phyloP scores from a whole-genome alignment of 129 eudicot species.

The carrot (Daucus carota) region DH1_v3.0 NC_030389.2:11005001-11005500 shows the following conservation, averaged over 20 bases:
- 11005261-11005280: constrained; percentile 58
- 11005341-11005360: constrained; percentile 32
- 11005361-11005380: constrained; percentile 65
- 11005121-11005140: not conserved
- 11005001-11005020: not conserved
- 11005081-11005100: not conserved
- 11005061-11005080: no score
- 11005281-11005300: constrained; percentile 32
- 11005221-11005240: constrained; percentile 78
- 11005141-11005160: not conserved
- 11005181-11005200: constrained; percentile 80
- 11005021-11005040: not conserved
- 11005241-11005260: constrained; percentile 77
- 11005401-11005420: constrained; percentile 45
- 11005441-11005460: constrained; percentile 35
- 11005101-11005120: not conserved
- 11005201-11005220: constrained; percentile 74
- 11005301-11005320: not conserved
- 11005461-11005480: constrained; percentile 21
- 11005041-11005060: no score
- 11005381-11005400: constrained; percentile 52
- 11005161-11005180: constrained; percentile 37
- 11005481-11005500: constrained; percentile 70
- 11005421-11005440: constrained; percentile 66
- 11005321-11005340: not conserved